Base-by-base conservation (phyloP, 2,329 filamentous ascomycete species). In the Diaporthe citrichinensis region DNA sequence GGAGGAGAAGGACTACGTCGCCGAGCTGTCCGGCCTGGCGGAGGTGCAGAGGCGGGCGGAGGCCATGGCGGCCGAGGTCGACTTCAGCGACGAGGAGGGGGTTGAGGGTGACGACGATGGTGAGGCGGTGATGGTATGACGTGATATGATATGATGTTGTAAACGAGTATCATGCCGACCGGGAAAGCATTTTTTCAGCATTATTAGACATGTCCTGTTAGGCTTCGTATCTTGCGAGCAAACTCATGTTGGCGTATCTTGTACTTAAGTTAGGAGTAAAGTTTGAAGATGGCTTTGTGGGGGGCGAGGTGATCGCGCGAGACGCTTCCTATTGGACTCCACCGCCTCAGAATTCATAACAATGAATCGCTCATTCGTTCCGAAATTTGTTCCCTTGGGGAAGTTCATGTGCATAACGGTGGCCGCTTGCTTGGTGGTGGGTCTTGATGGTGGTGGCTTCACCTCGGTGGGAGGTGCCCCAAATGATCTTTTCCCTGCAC, bases 1-100 rank as follows among this genome's bases (percentile, higher is more conserved):
- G 20, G 90, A 92, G 76, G 93, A 96, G 83, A 92, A 92, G 80
- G 92, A 95, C 2, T 97, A 94, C 81, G 93, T 97, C 0, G 91
- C 93, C 41, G 94, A 96, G 82, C 86, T 96, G 46, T 94, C 92
- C 46, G 94, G 94, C 0, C 82, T 95, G 58, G 92, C 92, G 0
- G 94, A 95, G 82, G 92, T 95, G n/a, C 91, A 93, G 82, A 84
- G 90, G 31, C 83, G 82, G 76, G 90, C 91, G 0, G 90, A 91
- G 78, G 87, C 86, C 77, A 84, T 88, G 81, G 84, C 84, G 2
- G 85, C 79, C 0, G 83, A 91, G 59, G 84, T 94, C 62, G 92
- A 94, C 36, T 93, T 90, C 87, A 90, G 91, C 69, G 88, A 89
- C 51, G 90, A 91, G 15, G 90, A 90, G 41, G 90, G 89, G 28